These are phyloP conservation scores for Aspergillus sparsus DNA, from an alignment of 495 filamentous ascomycete genomes.

Conservation along the genomic window DNA sequence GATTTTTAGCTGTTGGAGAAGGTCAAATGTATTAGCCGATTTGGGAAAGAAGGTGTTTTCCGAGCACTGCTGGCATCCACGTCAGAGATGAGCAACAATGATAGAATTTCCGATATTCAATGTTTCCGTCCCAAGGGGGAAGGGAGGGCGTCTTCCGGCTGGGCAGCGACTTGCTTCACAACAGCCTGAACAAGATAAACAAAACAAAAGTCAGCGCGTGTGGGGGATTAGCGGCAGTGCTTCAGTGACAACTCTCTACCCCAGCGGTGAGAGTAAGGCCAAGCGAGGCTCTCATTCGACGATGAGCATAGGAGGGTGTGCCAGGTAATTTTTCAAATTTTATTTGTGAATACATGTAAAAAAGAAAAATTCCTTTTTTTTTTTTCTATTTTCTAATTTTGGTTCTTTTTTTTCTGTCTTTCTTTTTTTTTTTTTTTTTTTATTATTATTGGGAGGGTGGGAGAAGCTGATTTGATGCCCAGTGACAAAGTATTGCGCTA, in stretches of 20 bases:
- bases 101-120: slow-evolving; percentile 30
- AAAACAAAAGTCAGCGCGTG: slow-evolving; percentile 30
- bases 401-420: slow-evolving; percentile 19
- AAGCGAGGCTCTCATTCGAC: slow-evolving; percentile 23
- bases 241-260: slow-evolving; percentile 32
- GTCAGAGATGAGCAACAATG: slow-evolving; percentile 45
- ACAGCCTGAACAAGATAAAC: slow-evolving; percentile 37
- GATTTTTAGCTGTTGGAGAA: slow-evolving; percentile 56
- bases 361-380: slow-evolving; percentile 4
- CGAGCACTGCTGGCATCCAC: slow-evolving; percentile 53
- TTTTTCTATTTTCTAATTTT: slow-evolving; percentile 11
- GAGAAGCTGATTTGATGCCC: slow-evolving; percentile 25
- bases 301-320: slow-evolving; percentile 27
- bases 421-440: slow-evolving; percentile 17
- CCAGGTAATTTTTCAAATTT: slow-evolving; percentile 13
- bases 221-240: slow-evolving; percentile 40
- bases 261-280: slow-evolving; percentile 40
- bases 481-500: slow-evolving; percentile 22
- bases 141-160: slow-evolving; percentile 33
- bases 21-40: slow-evolving; percentile 26
- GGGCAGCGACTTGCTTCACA: slow-evolving; percentile 50
- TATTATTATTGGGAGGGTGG: slow-evolving; percentile 8
- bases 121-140: slow-evolving; percentile 32
- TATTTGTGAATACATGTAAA: too few relatives aligned
- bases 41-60: slow-evolving; percentile 35